Percentiles rank a stretch among this genome's conserved stretches.
phyloP scores from a whole-genome alignment of 768 basidiomycete genomes.

The Boletus eberwhitei region DNA sequence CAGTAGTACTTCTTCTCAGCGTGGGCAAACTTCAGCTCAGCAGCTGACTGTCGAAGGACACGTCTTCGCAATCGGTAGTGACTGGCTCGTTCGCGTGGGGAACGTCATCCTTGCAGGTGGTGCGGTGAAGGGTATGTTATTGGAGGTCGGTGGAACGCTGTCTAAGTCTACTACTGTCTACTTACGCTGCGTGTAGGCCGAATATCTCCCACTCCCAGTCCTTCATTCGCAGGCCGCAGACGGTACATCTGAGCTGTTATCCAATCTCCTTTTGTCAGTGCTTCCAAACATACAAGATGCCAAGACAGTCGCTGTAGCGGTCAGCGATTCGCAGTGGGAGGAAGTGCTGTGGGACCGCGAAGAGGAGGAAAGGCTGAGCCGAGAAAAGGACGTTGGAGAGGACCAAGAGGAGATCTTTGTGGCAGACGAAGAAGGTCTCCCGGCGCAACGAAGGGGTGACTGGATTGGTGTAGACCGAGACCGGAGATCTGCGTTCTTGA shows the following conservation, averaged over 20 bases:
- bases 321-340: constrained; percentile 76
- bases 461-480: constrained; percentile 81
- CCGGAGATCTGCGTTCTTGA: constrained; percentile 72
- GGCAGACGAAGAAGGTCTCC: constrained; percentile 54
- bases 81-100: constrained; percentile 79
- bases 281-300: constrained; percentile 72
- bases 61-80: constrained; percentile 72
- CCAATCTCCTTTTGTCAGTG: constrained; percentile 70
- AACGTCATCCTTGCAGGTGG: constrained; percentile 76
- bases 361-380: constrained; percentile 45
- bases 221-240: constrained; percentile 62
- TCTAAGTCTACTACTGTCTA: background rate
- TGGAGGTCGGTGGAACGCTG: constrained; percentile 53
- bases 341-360: constrained; percentile 77
- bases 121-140: constrained; percentile 75
- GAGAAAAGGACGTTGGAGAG: constrained; percentile 18
- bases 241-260: constrained; percentile 69
- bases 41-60: constrained; percentile 73
- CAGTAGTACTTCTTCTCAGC: constrained; percentile 35
- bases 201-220: constrained; percentile 75
- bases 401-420: constrained; percentile 56
- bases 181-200: constrained; percentile 49
- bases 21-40: constrained; percentile 50
- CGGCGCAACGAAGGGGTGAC: constrained; percentile 52
- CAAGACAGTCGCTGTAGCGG: constrained; percentile 73